A percentile compares a stretch with the other conserved stretches of the same genome.
Evolutionary conservation across 1,284 basidiomycete genomes (phyloP).

Genomic region (Heterobasidion parviporum): DNA sequence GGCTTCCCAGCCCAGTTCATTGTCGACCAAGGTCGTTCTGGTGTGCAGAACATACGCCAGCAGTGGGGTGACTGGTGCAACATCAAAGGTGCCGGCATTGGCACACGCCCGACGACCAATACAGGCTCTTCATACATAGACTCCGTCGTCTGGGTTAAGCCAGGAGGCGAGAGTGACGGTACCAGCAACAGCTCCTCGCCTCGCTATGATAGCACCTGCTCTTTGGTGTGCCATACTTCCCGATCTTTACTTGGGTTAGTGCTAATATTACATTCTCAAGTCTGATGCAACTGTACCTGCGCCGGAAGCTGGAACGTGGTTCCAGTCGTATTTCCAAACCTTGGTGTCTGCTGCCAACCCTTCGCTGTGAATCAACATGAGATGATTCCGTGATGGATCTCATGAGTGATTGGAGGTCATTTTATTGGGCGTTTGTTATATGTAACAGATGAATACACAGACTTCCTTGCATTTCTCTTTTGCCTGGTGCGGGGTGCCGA

Average conservation of each 20-base stretch:
- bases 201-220: constrained; percentile 50
- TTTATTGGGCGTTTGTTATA: too few relatives aligned
- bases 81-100: constrained; percentile 55
- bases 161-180: constrained; percentile 61
- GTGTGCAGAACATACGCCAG: constrained; percentile 49
- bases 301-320: constrained; percentile 57
- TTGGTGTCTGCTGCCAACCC: constrained; percentile 48
- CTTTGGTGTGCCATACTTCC: constrained; percentile 27
- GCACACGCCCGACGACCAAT: constrained; percentile 48
- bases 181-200: constrained; percentile 50
- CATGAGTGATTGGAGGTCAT: too few relatives aligned
- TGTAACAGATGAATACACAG: too few relatives aligned
- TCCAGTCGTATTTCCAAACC: constrained; percentile 52
- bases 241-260: neutral
- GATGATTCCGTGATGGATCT: neutral
- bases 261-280: constrained; percentile 16
- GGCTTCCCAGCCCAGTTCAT: constrained; percentile 58
- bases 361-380: constrained; percentile 28
- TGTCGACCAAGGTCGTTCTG: constrained; percentile 57
- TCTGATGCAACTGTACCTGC: constrained; percentile 45
- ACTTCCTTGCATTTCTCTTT: too few relatives aligned
- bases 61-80: constrained; percentile 55
- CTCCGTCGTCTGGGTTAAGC: constrained; percentile 61
- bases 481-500: neutral
- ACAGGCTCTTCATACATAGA: constrained; percentile 50